Base-by-base conservation (phyloP, 768 basidiomycete genomes). In the Neoboletus subvelutipes region DNA sequence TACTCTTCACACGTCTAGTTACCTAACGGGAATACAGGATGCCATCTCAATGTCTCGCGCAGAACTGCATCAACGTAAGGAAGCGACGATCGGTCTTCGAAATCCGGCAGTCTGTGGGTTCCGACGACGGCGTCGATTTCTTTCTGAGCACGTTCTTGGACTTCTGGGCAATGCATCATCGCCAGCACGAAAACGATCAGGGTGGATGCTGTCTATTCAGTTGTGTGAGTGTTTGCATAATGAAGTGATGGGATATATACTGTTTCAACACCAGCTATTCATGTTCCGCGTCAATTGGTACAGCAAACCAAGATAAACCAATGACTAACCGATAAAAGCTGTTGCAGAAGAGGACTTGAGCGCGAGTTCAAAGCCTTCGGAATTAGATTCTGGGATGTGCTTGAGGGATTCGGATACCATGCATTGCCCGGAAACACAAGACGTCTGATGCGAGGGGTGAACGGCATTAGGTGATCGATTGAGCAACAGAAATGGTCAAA, bases 111-210 rank as follows among this genome's bases (percentile, higher is more conserved):
- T 28, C 73, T 60, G 5, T 62, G 31, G 3, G 43, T 54, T 52
- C 76, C 76, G 22, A 72, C 20, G 28, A 66, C 58, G 3, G 67
- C 52, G 7, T 77, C 71, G 3, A 76, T 71, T 55, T 76, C 75
- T 48, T 58, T 67, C 49, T 68, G 71, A 6, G 69, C 73, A 45
- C 69, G 65, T 29, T 65, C 63, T 56, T 77, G 76, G 17, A 64
- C 66, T 33, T 75, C 57, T 9, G 75, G 75, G 53, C 71, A 67
- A 24, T 47, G 54, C 52, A 71, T 64, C 76, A 77, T 74, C 36
- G 71, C 73, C 22, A 74, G 50, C 24, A 76, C 37, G 47, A 75
- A 75, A 37, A 67, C 48, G 18, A 49, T 4, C 50, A 76, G 56
- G 4, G 73, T 73, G 8, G 75, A 67, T 28, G 73, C 63, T 18